Base-by-base conservation (phyloP, 2,329 filamentous ascomycete species). In the Trichoderma lentiforme region DNA sequence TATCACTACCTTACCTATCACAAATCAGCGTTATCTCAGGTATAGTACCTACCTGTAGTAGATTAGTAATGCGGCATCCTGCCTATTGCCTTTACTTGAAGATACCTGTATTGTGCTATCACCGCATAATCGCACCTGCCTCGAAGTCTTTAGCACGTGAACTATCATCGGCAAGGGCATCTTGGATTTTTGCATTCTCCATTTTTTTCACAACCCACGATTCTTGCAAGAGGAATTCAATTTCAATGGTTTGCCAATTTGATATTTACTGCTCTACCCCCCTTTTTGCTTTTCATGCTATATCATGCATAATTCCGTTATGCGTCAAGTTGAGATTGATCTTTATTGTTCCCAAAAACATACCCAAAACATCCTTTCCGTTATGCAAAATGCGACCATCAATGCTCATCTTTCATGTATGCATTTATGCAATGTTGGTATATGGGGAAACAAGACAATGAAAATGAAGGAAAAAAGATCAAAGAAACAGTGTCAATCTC, bases 241-340 rank as follows among this genome's bases (percentile, higher is more conserved):
- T 5, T 18, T 9, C 6, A 39, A 30, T 30, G 6, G 21, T 30
- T 3, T 28, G 7, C 18, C 62, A 65, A 65, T 47, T 65, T 65
- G 28, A 3, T 53, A 53, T 53, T 24, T 24, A 3, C 3, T 15
- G 32, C 43, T 65, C 30, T 61, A 14, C 18, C 57, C 12, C 34
- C 43, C 36, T 3, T 34, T 65, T 65, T 43, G 39, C 26, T 65
- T 11, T 12, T 28, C 43, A 53, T 53, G 39, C 62, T n/a, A 65
- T 53, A 6, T 60, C 4, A n/a, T 60, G 26, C 21, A 28, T 43
- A 28, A 21, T 15, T n/a, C 28, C 60, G 36, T 21, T 14, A 60
- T 43, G 34, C 24, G n/a, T 34, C 53, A 58, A 63, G 60, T 63
- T 43, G 60, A 47, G 60, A 63, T 63, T 63, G 60, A 63, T 63